Evolutionary conservation across 805 yeast species (phyloP).

Genomic region (Candida gorgasii): DNA sequence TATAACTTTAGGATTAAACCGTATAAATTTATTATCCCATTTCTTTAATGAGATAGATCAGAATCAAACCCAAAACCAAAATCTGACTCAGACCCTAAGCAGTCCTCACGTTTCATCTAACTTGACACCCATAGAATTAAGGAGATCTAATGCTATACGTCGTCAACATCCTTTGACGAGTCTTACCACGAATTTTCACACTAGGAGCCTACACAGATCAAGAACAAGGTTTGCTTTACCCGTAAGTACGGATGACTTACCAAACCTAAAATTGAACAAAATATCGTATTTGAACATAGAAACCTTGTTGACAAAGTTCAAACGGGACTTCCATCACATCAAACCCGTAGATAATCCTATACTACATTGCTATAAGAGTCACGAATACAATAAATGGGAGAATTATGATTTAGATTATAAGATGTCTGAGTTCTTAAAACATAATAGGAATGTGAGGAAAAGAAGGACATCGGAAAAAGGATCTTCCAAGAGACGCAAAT

Average conservation of each 20-base stretch:
- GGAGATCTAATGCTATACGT: conserved; percentile 11
- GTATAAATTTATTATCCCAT: conserved; percentile 10
- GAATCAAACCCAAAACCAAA: background rate
- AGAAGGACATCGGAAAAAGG: background rate
- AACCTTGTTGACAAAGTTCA: background rate
- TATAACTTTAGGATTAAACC: conserved; percentile 8
- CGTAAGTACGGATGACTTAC: background rate
- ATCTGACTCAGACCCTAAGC: background rate
- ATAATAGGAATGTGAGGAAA: conserved; percentile 1
- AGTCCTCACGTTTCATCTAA: background rate
- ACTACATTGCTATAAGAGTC: conserved; percentile 6
- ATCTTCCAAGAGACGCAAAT: conserved; percentile 1
- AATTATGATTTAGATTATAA: conserved; percentile 10
- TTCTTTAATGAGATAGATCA: conserved; percentile 7
- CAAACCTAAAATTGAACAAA: background rate
- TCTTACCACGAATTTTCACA: background rate
- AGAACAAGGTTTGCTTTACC: conserved; percentile 3
- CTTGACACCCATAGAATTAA: conserved; percentile 3
- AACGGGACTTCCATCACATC: background rate
- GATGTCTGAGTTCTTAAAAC: conserved; percentile 6
- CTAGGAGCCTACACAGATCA: background rate
- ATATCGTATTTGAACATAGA: conserved; percentile 1
- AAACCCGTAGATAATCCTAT: conserved; percentile 1
- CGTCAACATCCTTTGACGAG: conserved; percentile 1
- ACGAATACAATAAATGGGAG: conserved; percentile 4